A percentile compares a stretch with the other conserved stretches of the same genome.
Evolutionary conservation across 306 rosid species (phyloP).

Genomic region (Luffa acutangula): DNA sequence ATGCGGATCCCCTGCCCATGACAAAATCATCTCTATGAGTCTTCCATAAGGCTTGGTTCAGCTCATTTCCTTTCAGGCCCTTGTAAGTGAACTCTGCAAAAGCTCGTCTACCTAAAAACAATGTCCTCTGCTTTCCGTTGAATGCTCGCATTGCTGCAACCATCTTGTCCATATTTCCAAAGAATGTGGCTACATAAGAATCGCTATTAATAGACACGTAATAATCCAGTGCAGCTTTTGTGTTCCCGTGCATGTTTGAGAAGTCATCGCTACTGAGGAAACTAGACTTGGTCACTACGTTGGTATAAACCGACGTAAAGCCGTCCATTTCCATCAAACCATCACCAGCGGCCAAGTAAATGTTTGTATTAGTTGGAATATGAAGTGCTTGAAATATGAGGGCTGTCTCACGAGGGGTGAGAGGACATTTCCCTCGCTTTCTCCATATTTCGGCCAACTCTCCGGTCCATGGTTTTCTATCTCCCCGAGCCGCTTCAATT

Average conservation of each 20-base stretch:
- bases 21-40: conserved; percentile 62
- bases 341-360: conserved; percentile 90
- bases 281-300: conserved; percentile 63
- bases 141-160: conserved; percentile 86
- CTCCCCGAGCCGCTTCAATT: conserved; percentile 50
- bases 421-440: conserved; percentile 82
- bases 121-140: conserved; percentile 55
- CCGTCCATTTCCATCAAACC: conserved; percentile 87
- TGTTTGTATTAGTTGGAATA: conserved; percentile 53
- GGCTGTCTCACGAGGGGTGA: conserved; percentile 76
- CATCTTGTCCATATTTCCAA: conserved; percentile 98
- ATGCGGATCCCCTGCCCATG: conserved; percentile 71
- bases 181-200: conserved; percentile 73
- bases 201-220: conserved; percentile 79
- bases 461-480: conserved; percentile 87
- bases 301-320: conserved; percentile 40
- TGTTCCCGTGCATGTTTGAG: conserved; percentile 85
- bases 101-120: conserved; percentile 67
- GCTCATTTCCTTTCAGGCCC: conserved; percentile 48
- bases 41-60: conserved; percentile 55
- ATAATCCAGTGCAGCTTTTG: conserved; percentile 94
- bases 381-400: conserved; percentile 65
- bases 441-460: conserved; percentile 68
- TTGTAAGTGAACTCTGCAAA: conserved; percentile 54
- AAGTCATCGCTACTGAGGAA: conserved; percentile 73